Base-by-base conservation (phyloP, 2,329 filamentous ascomycete genomes). In the Neofusicoccum sp. region DNA sequence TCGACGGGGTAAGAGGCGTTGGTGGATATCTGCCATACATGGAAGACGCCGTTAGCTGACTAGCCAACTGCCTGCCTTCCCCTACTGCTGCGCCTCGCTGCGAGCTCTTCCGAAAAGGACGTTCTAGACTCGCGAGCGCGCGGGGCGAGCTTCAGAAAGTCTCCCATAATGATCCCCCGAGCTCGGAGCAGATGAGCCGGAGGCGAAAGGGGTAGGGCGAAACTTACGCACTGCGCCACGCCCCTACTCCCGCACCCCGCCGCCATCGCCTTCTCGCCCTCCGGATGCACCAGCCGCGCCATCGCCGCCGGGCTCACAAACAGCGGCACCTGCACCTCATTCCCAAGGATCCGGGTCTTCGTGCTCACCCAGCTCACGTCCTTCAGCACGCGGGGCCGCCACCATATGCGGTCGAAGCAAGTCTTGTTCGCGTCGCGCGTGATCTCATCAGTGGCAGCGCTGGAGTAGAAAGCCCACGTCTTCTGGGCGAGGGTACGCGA, bases 391-490 rank as follows among this genome's bases (percentile, higher is more conserved):
- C 82, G 76, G 3, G 83, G 82, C 4, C 81, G 75, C 41, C 84
- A 76, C 66, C 76, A 75, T 33, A 84, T 75, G n/a, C 78, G 76
- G 33, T 76, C 74, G 61, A 79, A 82, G 64, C 77, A 75, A 5
- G 72, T 71, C 47, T 70, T 71, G 65, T 82, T 83, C 31, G 76
- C 71, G 28, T 75, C 74, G 56, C 77, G 75, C n/a, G 81, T 83
- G 37, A 79, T 71, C 58, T 81, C 79, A 45, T 83, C 79, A 1
- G 83, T 84, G 0, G 81, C 81, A 1, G 80, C 83, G 1, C 79
- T 80, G n/a, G 76, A 78, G 70, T 83, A 84, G 65, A 79, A 79
- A 0, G 75, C 77, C 76, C 76, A 79, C 43, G 77, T 74, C 65
- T 79, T 79, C 56, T 72, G 71, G 7, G 69, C 72, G 36, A 76